Evolutionary conservation across 148 eudicot genomes (phyloP).

Genomic region (Persicaria tinctoria): DNA sequence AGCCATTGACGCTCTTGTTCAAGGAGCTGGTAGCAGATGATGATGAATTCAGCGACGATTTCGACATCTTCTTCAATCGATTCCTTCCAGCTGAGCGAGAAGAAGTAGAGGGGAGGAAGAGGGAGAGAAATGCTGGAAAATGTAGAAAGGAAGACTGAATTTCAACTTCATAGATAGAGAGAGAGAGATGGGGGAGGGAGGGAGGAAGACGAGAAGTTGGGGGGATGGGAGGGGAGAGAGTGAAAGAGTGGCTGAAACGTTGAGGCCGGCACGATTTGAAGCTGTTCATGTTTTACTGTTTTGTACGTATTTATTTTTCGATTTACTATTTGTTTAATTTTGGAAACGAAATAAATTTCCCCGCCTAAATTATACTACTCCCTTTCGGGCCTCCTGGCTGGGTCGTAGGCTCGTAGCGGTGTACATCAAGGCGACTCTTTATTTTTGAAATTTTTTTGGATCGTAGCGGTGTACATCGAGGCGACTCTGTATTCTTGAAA

Average conservation of each 20-base stretch:
- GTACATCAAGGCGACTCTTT: too few species aligned
- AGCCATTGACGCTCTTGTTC: not conserved
- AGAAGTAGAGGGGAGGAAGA: not conserved
- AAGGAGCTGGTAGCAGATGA: not conserved
- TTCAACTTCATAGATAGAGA: conserved; percentile 5
- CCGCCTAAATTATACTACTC: not conserved
- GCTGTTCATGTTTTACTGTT: not conserved
- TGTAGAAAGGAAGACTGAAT: not conserved
- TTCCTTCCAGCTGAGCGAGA: not conserved
- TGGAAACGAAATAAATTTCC: not conserved
- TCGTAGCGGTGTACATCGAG: too few species aligned
- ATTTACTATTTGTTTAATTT: not conserved
- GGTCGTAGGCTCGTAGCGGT: too few species aligned
- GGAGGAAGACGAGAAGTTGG: not conserved
- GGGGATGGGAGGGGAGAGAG: not conserved
- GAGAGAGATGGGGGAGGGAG: not conserved
- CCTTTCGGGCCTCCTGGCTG: too few species aligned
- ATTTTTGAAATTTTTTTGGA: too few species aligned
- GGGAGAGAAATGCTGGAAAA: not conserved
- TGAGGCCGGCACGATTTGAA: conserved; percentile 1
- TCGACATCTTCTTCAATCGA: not conserved
- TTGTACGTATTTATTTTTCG: not conserved
- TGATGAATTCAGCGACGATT: not conserved
- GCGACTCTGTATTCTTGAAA: too few species aligned
- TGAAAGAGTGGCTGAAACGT: not conserved